Base-by-base conservation (phyloP, 805 yeast genomes). In the Tetrapisispora namnaoensis region DNA sequence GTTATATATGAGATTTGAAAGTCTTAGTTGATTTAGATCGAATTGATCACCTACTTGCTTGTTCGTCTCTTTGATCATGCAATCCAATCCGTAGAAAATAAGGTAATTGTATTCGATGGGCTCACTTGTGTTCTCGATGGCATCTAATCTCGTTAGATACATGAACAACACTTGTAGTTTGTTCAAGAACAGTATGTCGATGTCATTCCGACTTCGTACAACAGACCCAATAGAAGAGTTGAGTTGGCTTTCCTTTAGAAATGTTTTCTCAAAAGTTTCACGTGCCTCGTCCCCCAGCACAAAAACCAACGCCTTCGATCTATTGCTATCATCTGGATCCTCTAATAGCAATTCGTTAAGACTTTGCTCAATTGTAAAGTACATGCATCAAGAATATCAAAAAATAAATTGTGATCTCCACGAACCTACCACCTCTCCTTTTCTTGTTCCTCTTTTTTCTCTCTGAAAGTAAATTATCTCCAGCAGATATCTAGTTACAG, bases 201-300 rank as follows among this genome's bases (percentile, higher is more conserved):
- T 51, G 30, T 55, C 51, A 7, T 51, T 28, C 30, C 58, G 41
- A 24, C 56, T 71, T 18, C 75, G 69, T 10, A 88, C 76, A 52
- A 87, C 79, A 16, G 75, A 74, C 0, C 93, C 90, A 48, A 91
- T 73, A 3, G 86, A 79, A 54, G 77, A 77, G 50, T 83, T 84
- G 30, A 91, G 62, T 59, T 50, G 20, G 39, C 47, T 9, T 44
- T 44, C 9, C 55, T 46, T 1, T 11, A 22, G 46, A 3, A 58
- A 41, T 9, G 49, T 54, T 3, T 51, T 44, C 45, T 63, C 67
- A 20, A 63, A 55, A 37, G 51, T 49, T 5, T 30, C 28, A 37
- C 68, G 50, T n/a, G 67, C 55, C 10, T 50, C 42, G 21, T 50
- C 56, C 11, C 65, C 65, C 24, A 63, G 47, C 1, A 56, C 61